phyloP scores from a whole-genome alignment of 805 yeast species.

The Zygotorulaspora chibaensis region DNA sequence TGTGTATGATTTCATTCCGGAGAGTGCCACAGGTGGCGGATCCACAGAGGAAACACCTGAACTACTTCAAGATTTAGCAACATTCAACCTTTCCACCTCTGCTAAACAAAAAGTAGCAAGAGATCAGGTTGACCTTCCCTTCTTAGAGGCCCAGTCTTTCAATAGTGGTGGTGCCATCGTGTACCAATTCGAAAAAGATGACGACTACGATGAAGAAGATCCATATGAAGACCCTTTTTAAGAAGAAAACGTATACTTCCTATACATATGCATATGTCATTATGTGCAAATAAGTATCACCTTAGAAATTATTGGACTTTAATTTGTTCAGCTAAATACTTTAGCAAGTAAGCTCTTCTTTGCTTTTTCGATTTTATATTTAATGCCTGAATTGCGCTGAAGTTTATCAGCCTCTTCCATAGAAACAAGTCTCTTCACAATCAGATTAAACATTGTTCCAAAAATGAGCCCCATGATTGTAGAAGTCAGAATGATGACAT shows the following conservation, averaged over 20 bases:
- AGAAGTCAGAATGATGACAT: slow-evolving; percentile 88
- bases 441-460: slow-evolving; percentile 76
- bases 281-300: background rate
- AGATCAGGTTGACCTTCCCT: slow-evolving; percentile 89
- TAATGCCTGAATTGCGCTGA: slow-evolving; percentile 16
- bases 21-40: slow-evolving; percentile 22
- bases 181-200: slow-evolving; percentile 93
- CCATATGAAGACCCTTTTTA: slow-evolving; percentile 95
- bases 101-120: slow-evolving; percentile 70
- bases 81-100: slow-evolving; percentile 78
- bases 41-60: slow-evolving; percentile 44
- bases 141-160: slow-evolving; percentile 77
- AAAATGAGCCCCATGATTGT: slow-evolving; percentile 90
- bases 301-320: too few species aligned
- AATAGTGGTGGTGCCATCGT: slow-evolving; percentile 90
- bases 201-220: slow-evolving; percentile 97
- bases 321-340: background rate
- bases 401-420: slow-evolving; percentile 59
- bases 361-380: slow-evolving; percentile 20
- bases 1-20: slow-evolving; percentile 33
- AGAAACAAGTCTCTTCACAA: slow-evolving; percentile 69
- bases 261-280: background rate
- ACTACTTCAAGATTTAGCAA: slow-evolving; percentile 68
- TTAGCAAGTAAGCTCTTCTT: slow-evolving; percentile 11
- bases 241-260: slow-evolving; percentile 5